phyloP scores from a whole-genome alignment of 768 basidiomycete genomes.

The Chiua virens region DNA sequence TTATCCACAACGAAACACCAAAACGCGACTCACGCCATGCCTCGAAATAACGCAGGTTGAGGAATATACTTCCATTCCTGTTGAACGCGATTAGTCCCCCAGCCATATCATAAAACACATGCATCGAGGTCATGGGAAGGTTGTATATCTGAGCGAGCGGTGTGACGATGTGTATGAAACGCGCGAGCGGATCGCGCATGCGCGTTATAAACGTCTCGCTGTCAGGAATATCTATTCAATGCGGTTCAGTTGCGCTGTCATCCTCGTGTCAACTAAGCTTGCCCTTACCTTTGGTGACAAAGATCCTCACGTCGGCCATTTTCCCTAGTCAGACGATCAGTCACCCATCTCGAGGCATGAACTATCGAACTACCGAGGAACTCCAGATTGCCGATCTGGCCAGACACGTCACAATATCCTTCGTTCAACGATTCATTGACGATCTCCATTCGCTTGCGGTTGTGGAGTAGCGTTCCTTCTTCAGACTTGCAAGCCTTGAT shows the following conservation, averaged over 20 bases:
- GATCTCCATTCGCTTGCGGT: slow-evolving; percentile 64
- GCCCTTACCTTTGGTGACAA: slow-evolving; percentile 56
- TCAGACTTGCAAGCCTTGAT: slow-evolving; percentile 73
- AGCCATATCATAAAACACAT: slow-evolving; percentile 81
- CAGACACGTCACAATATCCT: slow-evolving; percentile 80
- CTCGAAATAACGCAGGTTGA: slow-evolving; percentile 84
- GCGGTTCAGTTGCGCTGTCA: background rate
- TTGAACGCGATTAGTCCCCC: slow-evolving; percentile 95
- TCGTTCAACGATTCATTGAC: slow-evolving; percentile 77
- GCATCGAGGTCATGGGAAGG: slow-evolving; percentile 70
- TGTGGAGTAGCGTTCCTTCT: slow-evolving; percentile 57
- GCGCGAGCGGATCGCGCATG: slow-evolving; percentile 58
- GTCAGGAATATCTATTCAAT: slow-evolving; percentile 54
- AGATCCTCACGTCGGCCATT: slow-evolving; percentile 63
- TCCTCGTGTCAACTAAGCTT: background rate
- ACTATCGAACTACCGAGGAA: slow-evolving; percentile 48
- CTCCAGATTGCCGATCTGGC: slow-evolving; percentile 57
- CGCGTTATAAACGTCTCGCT: slow-evolving; percentile 46
- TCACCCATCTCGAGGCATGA: background rate
- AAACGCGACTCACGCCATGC: slow-evolving; percentile 75
- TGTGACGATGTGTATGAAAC: slow-evolving; percentile 70
- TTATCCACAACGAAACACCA: background rate
- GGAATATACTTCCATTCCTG: slow-evolving; percentile 79
- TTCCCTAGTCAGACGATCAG: slow-evolving; percentile 41
- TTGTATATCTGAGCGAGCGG: slow-evolving; percentile 71